These are phyloP conservation scores for Sicyos edulis DNA, from an alignment of 306 rosid genomes.

Conservation along the genomic window DNA sequence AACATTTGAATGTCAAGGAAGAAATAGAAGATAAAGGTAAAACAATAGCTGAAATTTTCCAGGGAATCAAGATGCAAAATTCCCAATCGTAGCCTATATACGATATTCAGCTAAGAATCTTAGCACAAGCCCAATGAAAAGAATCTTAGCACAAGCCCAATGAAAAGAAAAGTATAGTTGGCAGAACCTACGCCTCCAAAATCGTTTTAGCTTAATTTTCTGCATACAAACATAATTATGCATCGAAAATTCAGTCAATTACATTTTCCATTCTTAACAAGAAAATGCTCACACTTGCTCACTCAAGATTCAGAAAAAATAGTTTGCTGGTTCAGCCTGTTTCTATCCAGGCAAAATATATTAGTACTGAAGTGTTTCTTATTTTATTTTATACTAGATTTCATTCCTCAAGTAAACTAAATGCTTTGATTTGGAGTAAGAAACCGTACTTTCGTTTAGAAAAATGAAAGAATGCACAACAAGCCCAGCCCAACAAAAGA, in stretches of 20 bases:
- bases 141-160: constrained; percentile 1
- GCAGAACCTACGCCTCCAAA: not conserved
- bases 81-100: not conserved
- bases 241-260: not conserved
- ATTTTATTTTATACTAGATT: not conserved
- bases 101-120: not conserved
- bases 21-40: not conserved
- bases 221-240: not conserved
- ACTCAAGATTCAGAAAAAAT: not conserved
- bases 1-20: too few relatives aligned
- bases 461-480: not conserved
- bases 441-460: not conserved
- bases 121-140: not conserved
- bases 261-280: not conserved
- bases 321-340: not conserved
- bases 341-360: not conserved
- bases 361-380: too few relatives aligned
- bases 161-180: not conserved
- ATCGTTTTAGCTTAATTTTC: not conserved
- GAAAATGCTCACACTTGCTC: not conserved
- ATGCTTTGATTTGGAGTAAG: not conserved
- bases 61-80: not conserved
- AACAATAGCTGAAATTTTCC: not conserved
- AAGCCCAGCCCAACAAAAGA: not conserved
- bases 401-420: not conserved